phyloP scores from a whole-genome alignment of 2,329 filamentous ascomycete genomes.

The Penicillium brasilianum region DNA sequence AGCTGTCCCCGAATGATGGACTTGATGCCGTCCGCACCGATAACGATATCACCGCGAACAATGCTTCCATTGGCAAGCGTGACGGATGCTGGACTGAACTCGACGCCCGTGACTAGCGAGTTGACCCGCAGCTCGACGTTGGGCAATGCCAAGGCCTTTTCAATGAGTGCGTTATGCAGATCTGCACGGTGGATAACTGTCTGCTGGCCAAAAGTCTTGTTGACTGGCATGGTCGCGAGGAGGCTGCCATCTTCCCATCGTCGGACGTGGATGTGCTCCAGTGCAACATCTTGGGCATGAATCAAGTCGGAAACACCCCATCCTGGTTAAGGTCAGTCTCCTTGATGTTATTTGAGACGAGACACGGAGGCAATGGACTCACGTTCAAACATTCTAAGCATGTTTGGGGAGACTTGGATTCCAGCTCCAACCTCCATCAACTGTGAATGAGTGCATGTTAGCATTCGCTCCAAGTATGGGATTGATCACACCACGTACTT shows the following conservation, averaged over 20 bases:
- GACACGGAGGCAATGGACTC: conserved; percentile 16
- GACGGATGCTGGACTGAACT: conserved; percentile 37
- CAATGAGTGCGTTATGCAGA: conserved; percentile 41
- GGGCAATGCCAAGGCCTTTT: conserved; percentile 34
- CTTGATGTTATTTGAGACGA: neutral
- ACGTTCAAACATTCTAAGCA: conserved; percentile 74
- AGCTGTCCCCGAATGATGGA: conserved; percentile 52
- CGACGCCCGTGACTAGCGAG: conserved; percentile 35
- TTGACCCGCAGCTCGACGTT: conserved; percentile 40
- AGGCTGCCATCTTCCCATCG: conserved; percentile 43
- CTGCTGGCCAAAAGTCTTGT: conserved; percentile 43
- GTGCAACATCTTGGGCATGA: conserved; percentile 39
- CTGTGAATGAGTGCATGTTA: conserved; percentile 23
- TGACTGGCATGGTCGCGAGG: conserved; percentile 41
- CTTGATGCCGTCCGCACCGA: conserved; percentile 62
- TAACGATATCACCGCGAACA: conserved; percentile 52
- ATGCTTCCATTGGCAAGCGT: conserved; percentile 34
- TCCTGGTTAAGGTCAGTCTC: conserved; percentile 27
- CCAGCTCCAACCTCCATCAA: conserved; percentile 70
- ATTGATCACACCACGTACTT: conserved; percentile 29
- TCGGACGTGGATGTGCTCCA: conserved; percentile 44
- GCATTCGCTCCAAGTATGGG: neutral
- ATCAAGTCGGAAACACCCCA: conserved; percentile 43
- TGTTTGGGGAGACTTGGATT: conserved; percentile 82
- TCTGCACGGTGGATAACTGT: conserved; percentile 45